phyloP scores from a whole-genome alignment of 305 asterid genomes.

The Fraxinus greggii region DNA sequence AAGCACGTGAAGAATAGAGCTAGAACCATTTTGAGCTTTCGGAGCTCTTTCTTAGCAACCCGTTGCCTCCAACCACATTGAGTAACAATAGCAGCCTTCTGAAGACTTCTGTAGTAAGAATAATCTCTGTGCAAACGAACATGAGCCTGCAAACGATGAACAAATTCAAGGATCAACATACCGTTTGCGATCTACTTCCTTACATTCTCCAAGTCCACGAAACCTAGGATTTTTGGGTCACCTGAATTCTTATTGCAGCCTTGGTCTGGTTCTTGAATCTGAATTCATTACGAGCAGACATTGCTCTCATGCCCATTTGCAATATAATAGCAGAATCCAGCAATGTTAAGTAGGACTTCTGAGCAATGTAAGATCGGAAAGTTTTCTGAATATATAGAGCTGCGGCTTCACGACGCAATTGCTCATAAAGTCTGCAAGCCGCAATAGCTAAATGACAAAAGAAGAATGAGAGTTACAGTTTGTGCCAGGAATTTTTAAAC shows the following conservation, averaged over 20 bases:
- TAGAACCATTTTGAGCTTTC: constrained; percentile 81
- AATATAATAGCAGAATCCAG: constrained; percentile 58
- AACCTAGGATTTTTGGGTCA: constrained; percentile 25
- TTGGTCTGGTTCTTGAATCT: constrained; percentile 84
- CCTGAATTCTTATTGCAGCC: constrained; percentile 93
- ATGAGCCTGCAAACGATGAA: constrained; percentile 56
- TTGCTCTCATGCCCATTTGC: constrained; percentile 95
- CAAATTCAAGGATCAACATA: neutral
- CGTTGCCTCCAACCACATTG: constrained; percentile 97
- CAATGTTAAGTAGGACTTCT: constrained; percentile 60
- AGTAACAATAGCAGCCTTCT: constrained; percentile 73
- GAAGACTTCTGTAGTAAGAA: constrained; percentile 73
- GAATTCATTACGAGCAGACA: constrained; percentile 81
- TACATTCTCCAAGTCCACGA: constrained; percentile 23
- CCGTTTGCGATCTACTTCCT: constrained; percentile 14
- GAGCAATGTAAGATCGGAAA: constrained; percentile 65
- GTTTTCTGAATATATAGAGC: constrained; percentile 89
- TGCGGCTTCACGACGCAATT: constrained; percentile 82
- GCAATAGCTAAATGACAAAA: constrained; percentile 50
- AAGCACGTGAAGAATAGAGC: constrained; percentile 31
- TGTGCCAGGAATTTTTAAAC: constrained; percentile 18
- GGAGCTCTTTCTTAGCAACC: constrained; percentile 91
- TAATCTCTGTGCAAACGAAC: constrained; percentile 64
- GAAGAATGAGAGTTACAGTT: constrained; percentile 10
- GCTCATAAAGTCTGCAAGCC: constrained; percentile 86